phyloP scores from a whole-genome alignment of 2,329 filamentous ascomycete genomes.

The Colletotrichum sp. region DNA sequence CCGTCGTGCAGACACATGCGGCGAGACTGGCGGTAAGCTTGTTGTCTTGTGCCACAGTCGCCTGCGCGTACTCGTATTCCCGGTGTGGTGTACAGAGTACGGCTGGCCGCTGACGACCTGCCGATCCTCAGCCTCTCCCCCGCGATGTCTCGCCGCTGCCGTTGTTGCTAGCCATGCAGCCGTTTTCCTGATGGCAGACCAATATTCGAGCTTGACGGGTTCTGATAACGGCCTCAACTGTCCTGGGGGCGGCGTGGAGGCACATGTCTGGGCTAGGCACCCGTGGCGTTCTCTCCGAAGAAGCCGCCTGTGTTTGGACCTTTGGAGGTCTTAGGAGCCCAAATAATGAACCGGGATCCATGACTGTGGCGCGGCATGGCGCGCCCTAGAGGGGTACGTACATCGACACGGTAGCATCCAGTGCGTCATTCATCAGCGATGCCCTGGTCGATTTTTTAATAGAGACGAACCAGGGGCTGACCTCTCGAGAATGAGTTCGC shows the following conservation, averaged over 20 bases:
- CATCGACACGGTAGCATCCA: neutral
- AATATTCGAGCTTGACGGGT: neutral
- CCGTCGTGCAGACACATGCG: neutral
- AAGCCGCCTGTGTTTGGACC: neutral
- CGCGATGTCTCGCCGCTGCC: neutral
- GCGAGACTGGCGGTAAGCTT: neutral
- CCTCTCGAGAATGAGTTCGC: slow-evolving; percentile 9
- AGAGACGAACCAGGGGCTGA: neutral
- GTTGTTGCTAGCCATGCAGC: neutral
- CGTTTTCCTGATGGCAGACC: neutral
- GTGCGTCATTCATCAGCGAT: slow-evolving; percentile 13
- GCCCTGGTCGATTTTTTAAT: neutral
- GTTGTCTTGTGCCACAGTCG: neutral
- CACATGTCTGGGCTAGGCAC: neutral
- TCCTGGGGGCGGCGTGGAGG: neutral
- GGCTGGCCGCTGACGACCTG: neutral
- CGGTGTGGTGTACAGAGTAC: neutral
- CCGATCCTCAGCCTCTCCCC: neutral
- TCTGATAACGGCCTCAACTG: neutral
- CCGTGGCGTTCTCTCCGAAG: slow-evolving; percentile 2
- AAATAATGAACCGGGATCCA: slow-evolving; percentile 7
- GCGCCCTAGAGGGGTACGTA: neutral
- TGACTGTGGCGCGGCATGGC: slow-evolving; percentile 10
- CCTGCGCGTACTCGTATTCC: slow-evolving; percentile 13
- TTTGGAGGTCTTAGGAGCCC: neutral